These are phyloP conservation scores for Alternaria triticimaculans DNA, from an alignment of 2,329 filamentous ascomycete species.

Conservation along the genomic window DNA sequence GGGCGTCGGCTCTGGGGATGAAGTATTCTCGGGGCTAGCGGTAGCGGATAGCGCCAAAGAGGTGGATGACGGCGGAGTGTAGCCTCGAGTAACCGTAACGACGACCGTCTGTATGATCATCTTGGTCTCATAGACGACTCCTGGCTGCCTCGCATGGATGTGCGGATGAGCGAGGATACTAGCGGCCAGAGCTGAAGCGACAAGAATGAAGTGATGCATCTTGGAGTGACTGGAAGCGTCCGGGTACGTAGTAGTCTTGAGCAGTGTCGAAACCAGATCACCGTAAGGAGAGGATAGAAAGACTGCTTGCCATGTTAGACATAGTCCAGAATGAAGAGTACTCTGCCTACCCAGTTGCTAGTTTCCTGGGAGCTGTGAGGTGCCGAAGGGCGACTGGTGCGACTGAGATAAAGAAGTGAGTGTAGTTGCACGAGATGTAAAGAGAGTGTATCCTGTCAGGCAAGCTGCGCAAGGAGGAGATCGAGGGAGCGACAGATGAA, in stretches of 20 bases:
- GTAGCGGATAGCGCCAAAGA: conserved; percentile 3
- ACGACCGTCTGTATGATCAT: conserved; percentile 30
- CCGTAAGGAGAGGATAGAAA: conserved; percentile 5
- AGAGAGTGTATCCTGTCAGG: conserved; percentile 32
- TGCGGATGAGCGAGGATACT: conserved; percentile 35
- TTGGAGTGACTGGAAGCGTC: conserved; percentile 15
- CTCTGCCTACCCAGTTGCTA: conserved; percentile 18
- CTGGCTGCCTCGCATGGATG: conserved; percentile 22
- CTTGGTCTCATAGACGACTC: conserved; percentile 29
- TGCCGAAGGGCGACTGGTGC: conserved; percentile 23
- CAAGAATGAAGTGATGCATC: conserved; percentile 38
- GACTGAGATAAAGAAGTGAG: conserved; percentile 28
- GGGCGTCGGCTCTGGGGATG: background rate
- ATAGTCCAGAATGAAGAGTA: background rate
- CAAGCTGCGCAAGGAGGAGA: conserved; percentile 29
- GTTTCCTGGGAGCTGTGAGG: conserved; percentile 2
- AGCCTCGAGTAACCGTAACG: conserved; percentile 17
- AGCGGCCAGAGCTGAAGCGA: conserved; percentile 34
- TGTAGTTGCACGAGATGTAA: conserved; percentile 25
- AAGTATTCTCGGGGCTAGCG: background rate
- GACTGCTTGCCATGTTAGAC: conserved; percentile 22
- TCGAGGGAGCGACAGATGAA: conserved; percentile 22
- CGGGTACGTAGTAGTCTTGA: conserved; percentile 5
- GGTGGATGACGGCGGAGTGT: background rate
- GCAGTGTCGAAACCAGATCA: conserved; percentile 16